Evolutionary conservation across 345 rosid species (phyloP), one percentile per base, ranked within the genome.

Genomic region (Theobroma cacao): DNA sequence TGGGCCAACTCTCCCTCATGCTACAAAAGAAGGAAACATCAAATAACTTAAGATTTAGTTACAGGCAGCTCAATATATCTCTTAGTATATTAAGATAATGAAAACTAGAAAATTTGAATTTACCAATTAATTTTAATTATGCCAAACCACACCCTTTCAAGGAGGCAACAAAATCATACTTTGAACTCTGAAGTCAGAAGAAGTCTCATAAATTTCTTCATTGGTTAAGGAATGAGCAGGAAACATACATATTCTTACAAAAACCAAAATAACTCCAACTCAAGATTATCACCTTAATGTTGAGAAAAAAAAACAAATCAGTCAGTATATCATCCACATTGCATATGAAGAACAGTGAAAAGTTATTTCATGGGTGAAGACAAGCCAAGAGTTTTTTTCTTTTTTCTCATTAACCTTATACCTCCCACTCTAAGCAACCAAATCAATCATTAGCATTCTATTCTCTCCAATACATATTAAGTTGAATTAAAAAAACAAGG

Each of bases 1-100:
- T 89, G 91, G 38, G 89, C 84, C 65, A 84, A 83, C 74, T 91
- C 90, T 60, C 89, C 94, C 86, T 93, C 98, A 81, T 90, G 93
- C 98, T 93, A 55, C 78, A 73, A 85, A 60, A 5, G 36, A 60
- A 36, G 78, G 6, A 78, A 79, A 34, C 14, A 50, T 20, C 1
- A 71, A 50, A 50, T 9, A 33, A 6, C 43, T 48, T 31, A 31
- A 43, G 60, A 31, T 36, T 15, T 50, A 18, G 50, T 50, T 59
- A 31, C 43, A 71, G 30, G 30, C 3, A 50, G 69, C 41, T 33
- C 26, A 41, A 22, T 3, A 34, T n/a, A 33, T 56, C 50, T 55
- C 22, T 13, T 34, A 28, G 38, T 1, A 28, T 47, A 69, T 30
- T 3, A 45, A 45, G 45, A 52, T 11, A 5, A 8, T 20, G 20